Conservation (phyloP, 768 basidiomycete genomes). For the Antrodiella citrinella region DNA sequence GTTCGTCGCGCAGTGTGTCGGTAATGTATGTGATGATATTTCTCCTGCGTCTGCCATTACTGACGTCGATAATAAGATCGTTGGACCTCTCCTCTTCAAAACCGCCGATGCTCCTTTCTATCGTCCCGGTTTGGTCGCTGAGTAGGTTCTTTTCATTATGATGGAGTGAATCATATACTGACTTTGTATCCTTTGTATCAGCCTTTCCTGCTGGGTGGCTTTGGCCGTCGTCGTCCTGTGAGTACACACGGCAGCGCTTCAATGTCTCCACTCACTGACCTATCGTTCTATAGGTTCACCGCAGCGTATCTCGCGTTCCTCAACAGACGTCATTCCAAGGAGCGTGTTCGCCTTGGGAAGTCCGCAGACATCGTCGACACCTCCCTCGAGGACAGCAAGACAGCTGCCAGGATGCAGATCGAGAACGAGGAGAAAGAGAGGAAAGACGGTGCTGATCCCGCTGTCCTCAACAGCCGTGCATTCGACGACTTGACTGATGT, state of each 20-base stretch:
- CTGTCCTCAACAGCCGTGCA: conserved; percentile 22
- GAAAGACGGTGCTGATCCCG: neutral
- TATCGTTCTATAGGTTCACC: conserved; percentile 20
- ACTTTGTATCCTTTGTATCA: conserved; percentile 8
- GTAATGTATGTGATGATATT: conserved; percentile 26
- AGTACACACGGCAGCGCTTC: conserved; percentile 5
- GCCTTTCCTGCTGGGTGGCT: conserved; percentile 33
- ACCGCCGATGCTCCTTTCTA: conserved; percentile 31
- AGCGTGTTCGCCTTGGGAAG: conserved; percentile 29
- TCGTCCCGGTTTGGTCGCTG: conserved; percentile 29
- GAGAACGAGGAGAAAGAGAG: conserved; percentile 7
- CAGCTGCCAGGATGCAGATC: conserved; percentile 3
- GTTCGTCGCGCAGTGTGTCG: conserved; percentile 39
- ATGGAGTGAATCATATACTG: neutral
- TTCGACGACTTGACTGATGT: conserved; percentile 33
- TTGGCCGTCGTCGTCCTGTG: conserved; percentile 28
- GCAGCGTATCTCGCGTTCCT: conserved; percentile 28
- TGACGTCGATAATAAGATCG: conserved; percentile 18
- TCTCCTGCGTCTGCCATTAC: neutral
- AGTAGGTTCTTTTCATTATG: conserved; percentile 19
- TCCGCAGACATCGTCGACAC: conserved; percentile 26
- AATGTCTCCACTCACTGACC: neutral
- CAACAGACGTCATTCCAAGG: conserved; percentile 30
- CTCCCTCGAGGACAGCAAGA: conserved; percentile 27
- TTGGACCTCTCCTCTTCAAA: conserved; percentile 31